A percentile compares a stretch with the other conserved stretches of the same genome.
phyloP scores from a whole-genome alignment of 2,329 filamentous ascomycete species.

The Hypoxylon sp. region DNA sequence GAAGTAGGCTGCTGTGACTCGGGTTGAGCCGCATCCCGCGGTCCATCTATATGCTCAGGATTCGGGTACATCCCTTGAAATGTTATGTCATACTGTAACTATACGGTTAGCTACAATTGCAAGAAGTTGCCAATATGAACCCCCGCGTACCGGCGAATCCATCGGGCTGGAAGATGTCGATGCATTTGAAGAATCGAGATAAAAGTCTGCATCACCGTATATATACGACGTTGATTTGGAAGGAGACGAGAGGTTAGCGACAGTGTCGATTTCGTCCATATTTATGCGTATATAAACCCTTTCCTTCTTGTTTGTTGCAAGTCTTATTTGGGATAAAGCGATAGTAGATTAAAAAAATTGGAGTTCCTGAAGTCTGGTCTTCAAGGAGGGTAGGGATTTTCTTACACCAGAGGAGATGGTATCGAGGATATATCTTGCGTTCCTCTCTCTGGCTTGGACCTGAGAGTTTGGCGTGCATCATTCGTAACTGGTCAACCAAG shows the following conservation, averaged over 20 bases:
- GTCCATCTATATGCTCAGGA: conserved; percentile 46
- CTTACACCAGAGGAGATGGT: conserved; percentile 27
- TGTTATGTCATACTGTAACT: conserved; percentile 53
- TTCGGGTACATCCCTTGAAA: conserved; percentile 47
- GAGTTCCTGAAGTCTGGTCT: conserved; percentile 1
- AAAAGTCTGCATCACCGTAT: conserved; percentile 56
- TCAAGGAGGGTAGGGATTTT: conserved; percentile 10
- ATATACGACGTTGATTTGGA: conserved; percentile 52
- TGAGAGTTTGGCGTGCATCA: conserved; percentile 32
- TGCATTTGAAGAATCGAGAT: conserved; percentile 52
- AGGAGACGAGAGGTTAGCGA: conserved; percentile 54
- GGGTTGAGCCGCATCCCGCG: conserved; percentile 43
- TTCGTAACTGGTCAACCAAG: conserved; percentile 31
- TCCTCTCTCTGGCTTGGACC: conserved; percentile 23
- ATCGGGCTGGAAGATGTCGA: conserved; percentile 57
- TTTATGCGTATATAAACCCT: conserved; percentile 7
- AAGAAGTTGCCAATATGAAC: background rate
- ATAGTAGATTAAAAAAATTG: background rate
- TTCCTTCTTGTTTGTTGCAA: background rate
- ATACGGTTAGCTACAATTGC: conserved; percentile 32
- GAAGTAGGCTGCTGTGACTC: conserved; percentile 45
- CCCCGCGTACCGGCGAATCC: conserved; percentile 54
- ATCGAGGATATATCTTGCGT: conserved; percentile 40
- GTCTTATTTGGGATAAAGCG: background rate
- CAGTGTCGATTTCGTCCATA: conserved; percentile 53